A percentile compares a stretch with the other conserved stretches of the same genome.
Evolutionary conservation across 2,329 filamentous ascomycete genomes (phyloP).

Genomic region (Amauroascus verrucosus): DNA sequence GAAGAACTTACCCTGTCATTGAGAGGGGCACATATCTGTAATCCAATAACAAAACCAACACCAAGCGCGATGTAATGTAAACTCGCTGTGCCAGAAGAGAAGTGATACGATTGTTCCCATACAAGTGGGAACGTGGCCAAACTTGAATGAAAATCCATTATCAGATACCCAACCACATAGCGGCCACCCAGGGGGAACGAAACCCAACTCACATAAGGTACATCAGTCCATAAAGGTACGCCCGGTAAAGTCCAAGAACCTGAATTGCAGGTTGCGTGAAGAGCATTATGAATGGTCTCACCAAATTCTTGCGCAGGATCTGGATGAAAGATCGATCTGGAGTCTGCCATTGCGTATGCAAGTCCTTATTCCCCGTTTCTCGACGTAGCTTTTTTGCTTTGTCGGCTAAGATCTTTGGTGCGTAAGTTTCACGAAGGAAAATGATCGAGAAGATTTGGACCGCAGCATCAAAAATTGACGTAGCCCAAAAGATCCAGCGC

Average conservation of each 20-base stretch:
- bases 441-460: constrained; percentile 54
- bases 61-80: constrained; percentile 56
- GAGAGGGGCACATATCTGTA: constrained; percentile 37
- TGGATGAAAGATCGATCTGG: constrained; percentile 26
- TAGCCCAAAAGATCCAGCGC: constrained; percentile 64
- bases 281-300: constrained; percentile 49
- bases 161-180: neutral
- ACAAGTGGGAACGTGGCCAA: constrained; percentile 53
- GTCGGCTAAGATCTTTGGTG: constrained; percentile 49
- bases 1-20: constrained; percentile 14
- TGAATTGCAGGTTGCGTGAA: constrained; percentile 52
- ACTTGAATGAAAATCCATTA: constrained; percentile 4
- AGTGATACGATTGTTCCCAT: constrained; percentile 46
- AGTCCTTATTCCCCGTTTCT: constrained; percentile 24
- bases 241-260: constrained; percentile 45
- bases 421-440: constrained; percentile 56
- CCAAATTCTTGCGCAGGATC: constrained; percentile 35
- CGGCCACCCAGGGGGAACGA: no score
- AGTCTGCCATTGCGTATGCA: constrained; percentile 21
- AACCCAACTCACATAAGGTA: constrained; percentile 42
- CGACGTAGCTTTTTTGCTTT: constrained; percentile 44
- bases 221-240: constrained; percentile 52
- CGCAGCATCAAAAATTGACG: constrained; percentile 51
- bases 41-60: constrained; percentile 51
- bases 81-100: constrained; percentile 49